Conservation (phyloP, 768 basidiomycete genomes). For the Grammothele lineata region DNA sequence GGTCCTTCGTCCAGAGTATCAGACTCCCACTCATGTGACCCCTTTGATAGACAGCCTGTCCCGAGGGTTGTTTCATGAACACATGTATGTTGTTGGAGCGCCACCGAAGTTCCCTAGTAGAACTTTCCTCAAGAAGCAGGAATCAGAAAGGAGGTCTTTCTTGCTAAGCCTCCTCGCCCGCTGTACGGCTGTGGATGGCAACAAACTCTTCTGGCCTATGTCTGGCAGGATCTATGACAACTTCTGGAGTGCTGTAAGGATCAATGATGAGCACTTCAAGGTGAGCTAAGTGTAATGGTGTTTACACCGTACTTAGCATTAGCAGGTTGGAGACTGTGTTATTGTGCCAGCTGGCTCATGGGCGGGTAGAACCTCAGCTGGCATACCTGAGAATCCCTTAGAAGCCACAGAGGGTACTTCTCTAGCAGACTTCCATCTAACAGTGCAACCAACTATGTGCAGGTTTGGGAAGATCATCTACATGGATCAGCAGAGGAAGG, state of each 20-base stretch:
- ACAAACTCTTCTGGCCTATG: too few relatives aligned
- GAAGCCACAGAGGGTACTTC: slow-evolving; percentile 36
- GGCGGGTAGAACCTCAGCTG: slow-evolving; percentile 27
- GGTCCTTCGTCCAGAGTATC: slow-evolving; percentile 51
- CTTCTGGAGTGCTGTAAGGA: slow-evolving; percentile 31
- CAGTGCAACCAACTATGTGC: too few relatives aligned
- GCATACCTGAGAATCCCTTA: slow-evolving; percentile 29
- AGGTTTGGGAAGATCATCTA: slow-evolving; percentile 70
- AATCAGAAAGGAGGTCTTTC: too few relatives aligned
- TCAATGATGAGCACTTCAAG: slow-evolving; percentile 42
- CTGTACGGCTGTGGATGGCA: too few relatives aligned
- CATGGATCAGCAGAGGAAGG: slow-evolving; percentile 39
- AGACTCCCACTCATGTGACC: slow-evolving; percentile 59
- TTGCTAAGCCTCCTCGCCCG: too few relatives aligned
- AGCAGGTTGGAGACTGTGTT: slow-evolving; percentile 61
- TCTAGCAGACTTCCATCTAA: slow-evolving; percentile 50
- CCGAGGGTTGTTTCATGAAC: slow-evolving; percentile 47
- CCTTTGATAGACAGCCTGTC: slow-evolving; percentile 53
- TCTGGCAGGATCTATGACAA: slow-evolving; percentile 9
- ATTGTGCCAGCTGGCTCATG: slow-evolving; percentile 41
- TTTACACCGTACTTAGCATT: neutral
- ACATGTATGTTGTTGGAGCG: slow-evolving; percentile 49
- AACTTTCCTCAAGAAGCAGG: neutral
- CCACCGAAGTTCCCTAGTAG: slow-evolving; percentile 22
- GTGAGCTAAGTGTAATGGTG: neutral